Evolutionary conservation across 164 flowering plant species (phyloP).

Genomic region (Aristolochia fimbriata): DNA sequence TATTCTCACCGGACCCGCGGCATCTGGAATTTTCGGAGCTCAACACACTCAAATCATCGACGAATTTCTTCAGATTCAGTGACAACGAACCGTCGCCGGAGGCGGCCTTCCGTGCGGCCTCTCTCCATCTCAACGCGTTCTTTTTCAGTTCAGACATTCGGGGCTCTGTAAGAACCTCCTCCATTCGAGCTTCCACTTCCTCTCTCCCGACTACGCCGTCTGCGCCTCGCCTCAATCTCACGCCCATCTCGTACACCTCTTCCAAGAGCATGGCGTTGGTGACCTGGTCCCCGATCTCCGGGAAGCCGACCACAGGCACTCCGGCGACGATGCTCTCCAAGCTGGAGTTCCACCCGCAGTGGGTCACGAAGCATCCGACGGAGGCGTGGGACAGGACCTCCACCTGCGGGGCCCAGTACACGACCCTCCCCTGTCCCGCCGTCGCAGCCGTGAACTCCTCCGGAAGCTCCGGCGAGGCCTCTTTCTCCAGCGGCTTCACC

Average conservation of each 20-base stretch:
- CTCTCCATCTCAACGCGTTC: constrained; percentile 21
- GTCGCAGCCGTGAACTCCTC: not conserved
- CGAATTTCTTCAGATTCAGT: constrained; percentile 11
- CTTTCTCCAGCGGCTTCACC: not conserved
- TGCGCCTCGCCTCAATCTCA: not conserved
- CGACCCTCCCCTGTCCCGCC: constrained; percentile 18
- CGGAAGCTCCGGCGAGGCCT: not conserved
- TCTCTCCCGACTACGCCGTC: constrained; percentile 1
- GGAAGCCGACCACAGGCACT: constrained; percentile 8
- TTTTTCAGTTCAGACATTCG: constrained; percentile 3
- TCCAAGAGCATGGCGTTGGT: constrained; percentile 9
- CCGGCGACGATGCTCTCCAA: constrained; percentile 3
- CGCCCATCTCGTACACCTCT: constrained; percentile 6
- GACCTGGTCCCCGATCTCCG: constrained; percentile 5
- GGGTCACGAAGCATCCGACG: constrained; percentile 30
- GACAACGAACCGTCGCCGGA: not conserved
- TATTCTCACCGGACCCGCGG: too few relatives aligned
- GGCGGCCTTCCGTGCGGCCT: constrained; percentile 12
- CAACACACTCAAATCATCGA: too few relatives aligned
- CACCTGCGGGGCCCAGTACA: constrained; percentile 30
- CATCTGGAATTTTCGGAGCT: too few relatives aligned
- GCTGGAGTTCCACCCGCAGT: constrained; percentile 41
- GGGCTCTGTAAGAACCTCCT: not conserved
- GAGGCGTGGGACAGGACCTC: constrained; percentile 29
- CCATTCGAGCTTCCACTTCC: constrained; percentile 3